phyloP scores from a whole-genome alignment of 2,329 filamentous ascomycete genomes.

The Xylogone sp. region DNA sequence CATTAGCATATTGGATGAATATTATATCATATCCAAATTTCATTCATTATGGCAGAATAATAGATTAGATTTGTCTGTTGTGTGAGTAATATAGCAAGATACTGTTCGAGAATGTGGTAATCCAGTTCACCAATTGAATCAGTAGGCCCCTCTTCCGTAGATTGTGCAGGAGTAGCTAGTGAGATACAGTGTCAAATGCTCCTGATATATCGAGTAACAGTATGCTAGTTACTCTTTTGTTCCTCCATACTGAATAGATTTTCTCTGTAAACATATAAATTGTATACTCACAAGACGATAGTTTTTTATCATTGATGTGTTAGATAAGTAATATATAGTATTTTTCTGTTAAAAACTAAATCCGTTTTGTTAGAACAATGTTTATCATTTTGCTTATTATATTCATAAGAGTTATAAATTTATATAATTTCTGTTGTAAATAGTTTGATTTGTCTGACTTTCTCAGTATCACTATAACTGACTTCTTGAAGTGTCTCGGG shows the following conservation, averaged over 20 bases:
- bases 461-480: constrained; percentile 8
- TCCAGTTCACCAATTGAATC: constrained; percentile 15
- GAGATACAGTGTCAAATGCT: constrained; percentile 27
- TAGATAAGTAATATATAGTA: constrained; percentile 12
- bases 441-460: constrained; percentile 12
- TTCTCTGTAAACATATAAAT: constrained; percentile 25
- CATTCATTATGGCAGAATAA: no score
- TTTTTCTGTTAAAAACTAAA: constrained; percentile 4
- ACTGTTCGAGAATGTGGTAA: no score
- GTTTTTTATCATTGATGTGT: constrained; percentile 26
- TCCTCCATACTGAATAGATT: constrained; percentile 21
- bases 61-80: no score
- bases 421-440: constrained; percentile 3
- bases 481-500: constrained; percentile 8
- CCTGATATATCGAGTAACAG: constrained; percentile 27
- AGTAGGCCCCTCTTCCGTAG: constrained; percentile 15
- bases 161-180: constrained; percentile 22
- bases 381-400: constrained; percentile 9
- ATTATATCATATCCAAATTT: no score
- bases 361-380: constrained; percentile 3
- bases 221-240: constrained; percentile 22
- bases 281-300: constrained; percentile 19
- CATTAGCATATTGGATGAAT: no score
- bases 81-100: no score
- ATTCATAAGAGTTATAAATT: constrained; percentile 10